A percentile compares a stretch with the other conserved stretches of the same genome.
These are phyloP conservation scores for Schrenkiella parvula DNA, from an alignment of 345 rosid species.

Conservation along the genomic window DNA sequence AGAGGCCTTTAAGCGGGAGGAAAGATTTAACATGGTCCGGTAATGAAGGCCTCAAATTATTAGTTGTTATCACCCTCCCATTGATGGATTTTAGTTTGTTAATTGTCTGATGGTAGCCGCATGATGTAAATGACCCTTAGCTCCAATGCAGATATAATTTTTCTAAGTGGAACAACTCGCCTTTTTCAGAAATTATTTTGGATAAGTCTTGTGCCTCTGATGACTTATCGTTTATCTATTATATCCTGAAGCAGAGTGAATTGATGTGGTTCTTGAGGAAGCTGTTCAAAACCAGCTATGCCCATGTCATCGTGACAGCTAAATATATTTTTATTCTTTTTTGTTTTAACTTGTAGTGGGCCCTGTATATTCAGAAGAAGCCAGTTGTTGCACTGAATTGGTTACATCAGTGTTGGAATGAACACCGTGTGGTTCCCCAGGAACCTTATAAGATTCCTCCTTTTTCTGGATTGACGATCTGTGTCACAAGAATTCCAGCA, in stretches of 20 bases:
- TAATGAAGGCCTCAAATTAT: constrained; percentile 1
- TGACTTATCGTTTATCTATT: neutral
- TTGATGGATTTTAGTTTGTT: neutral
- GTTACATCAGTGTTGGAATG: constrained; percentile 84
- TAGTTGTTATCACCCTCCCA: constrained; percentile 4
- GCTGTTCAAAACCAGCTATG: constrained; percentile 20
- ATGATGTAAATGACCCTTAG: neutral
- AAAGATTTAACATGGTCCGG: neutral
- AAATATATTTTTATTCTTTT: neutral
- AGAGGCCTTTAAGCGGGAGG: neutral
- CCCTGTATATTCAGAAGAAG: constrained; percentile 71
- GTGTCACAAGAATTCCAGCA: constrained; percentile 72
- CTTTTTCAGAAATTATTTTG: neutral
- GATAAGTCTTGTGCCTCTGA: constrained; percentile 1
- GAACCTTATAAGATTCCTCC: constrained; percentile 88
- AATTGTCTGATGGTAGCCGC: neutral
- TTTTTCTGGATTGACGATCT: constrained; percentile 75
- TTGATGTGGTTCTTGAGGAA: constrained; percentile 21
- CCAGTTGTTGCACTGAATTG: constrained; percentile 72
- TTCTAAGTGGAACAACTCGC: neutral
- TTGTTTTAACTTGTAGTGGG: constrained; percentile 65
- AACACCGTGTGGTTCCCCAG: constrained; percentile 93
- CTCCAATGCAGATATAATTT: neutral
- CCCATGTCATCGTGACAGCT: neutral
- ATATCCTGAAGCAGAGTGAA: constrained; percentile 3